Evolutionary conservation across 768 basidiomycete genomes (phyloP), one percentile per base, ranked within the genome.

Genomic region (Phallus indusiatus): DNA sequence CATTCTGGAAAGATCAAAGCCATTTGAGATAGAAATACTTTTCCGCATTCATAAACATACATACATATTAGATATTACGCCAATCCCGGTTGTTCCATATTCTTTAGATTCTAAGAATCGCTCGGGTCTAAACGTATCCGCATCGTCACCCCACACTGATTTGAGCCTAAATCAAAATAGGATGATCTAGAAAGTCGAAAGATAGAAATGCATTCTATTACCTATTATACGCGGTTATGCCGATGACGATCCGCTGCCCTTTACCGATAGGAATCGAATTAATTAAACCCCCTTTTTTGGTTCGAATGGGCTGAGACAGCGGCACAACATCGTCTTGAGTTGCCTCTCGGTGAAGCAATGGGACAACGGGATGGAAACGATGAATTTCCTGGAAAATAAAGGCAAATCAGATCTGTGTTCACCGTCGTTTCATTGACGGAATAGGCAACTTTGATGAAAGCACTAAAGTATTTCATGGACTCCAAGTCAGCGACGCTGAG

Each of bases 181-280:
- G 16, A 46, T 18, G 18, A 42, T 42, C 12, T 14, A 55, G 36
- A 20, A 55, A 4, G 17, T 35, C 14, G n/a, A 42, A 42, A 42
- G 2, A 11, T 42, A 10, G 28, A 34, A 60, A 50, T 5, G n/a
- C 22, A 37, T n/a, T 28, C 28, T 7, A 64, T 47, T 37, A 80
- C 83, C 80, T 75, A 60, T 84, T 79, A 60, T 82, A 82, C 1
- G 74, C 80, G 20, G 76, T 74, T 37, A 82, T 76, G 9, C 82
- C 83, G 5, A 76, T 65, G 34, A 82, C 71, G 14, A 84, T 70
- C 52, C 77, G 78, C 36, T 74, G 76, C 10, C 79, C 83, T 60
- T 79, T 79, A 18, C 74, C 70, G 37, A 86, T 68, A 5, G 71
- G 49, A 53, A 86, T 67, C 17, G 69, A 71, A 21, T 71, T 66